Conservation (phyloP, 345 rosid species). For the Psidium guajava region DNA sequence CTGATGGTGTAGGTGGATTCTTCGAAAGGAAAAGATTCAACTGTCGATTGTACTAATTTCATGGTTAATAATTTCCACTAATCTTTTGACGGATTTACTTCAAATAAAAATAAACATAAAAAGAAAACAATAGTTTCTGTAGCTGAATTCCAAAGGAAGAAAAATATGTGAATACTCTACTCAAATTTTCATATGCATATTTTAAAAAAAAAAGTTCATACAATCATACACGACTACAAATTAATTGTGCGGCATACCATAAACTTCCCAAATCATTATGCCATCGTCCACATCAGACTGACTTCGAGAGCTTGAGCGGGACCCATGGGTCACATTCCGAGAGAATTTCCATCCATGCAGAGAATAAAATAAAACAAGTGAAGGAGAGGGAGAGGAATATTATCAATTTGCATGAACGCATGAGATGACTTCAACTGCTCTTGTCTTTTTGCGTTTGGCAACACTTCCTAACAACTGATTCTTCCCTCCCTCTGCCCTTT, state of each 20-base stretch:
- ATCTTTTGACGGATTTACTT: not conserved
- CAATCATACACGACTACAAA: not conserved
- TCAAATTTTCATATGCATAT: not conserved
- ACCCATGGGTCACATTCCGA: not conserved
- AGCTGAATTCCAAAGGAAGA: not conserved
- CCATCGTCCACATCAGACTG: not conserved
- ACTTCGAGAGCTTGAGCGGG: not conserved
- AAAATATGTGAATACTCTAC: not conserved
- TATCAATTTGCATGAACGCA: not conserved
- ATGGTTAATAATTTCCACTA: not conserved
- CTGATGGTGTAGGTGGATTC: not conserved
- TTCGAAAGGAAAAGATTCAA: not conserved
- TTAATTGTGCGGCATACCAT: not conserved
- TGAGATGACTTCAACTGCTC: not conserved
- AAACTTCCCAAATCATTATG: not conserved
- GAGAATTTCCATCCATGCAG: not conserved
- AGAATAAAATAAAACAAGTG: not conserved
- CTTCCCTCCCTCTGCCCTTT: not conserved
- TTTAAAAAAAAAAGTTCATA: too few relatives aligned
- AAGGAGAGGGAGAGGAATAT: not conserved
- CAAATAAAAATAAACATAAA: not conserved
- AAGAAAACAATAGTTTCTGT: not conserved
- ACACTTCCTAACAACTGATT: not conserved
- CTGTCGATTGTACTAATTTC: not conserved
- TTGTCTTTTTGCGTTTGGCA: constrained; percentile 3